Evolutionary conservation across 2,329 filamentous ascomycete genomes (phyloP), one percentile per base, ranked within the genome.

Genomic region (Trichoderma guizhouense): DNA sequence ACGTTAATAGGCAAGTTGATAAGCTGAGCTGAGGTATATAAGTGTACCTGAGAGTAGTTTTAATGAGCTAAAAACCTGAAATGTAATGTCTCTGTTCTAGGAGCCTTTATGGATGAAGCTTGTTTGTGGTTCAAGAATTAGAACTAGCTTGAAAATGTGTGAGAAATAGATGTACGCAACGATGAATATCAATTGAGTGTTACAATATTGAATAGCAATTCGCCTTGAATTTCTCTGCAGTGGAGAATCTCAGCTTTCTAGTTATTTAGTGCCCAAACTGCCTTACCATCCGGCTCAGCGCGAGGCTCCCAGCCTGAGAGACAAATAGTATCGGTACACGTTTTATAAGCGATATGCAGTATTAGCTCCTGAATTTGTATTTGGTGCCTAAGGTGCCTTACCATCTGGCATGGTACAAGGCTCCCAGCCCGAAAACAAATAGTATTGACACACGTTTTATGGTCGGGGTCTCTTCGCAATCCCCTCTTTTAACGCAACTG

Each of bases 21-120:
- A 21, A 51, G n/a, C 9, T 12, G 0, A 21, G 43, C 7, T 1
- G 7, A 0, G 0, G 1, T n/a, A 43, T n/a, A 43, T 9, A 0
- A 1, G n/a, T 43, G 18, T 18, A 43, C 39, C 1, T 43, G 36
- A 15, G 2, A 36, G 5, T 15, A 0, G 34, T 2, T 36, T 15
- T 7, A 15, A 36, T 15, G 34, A 36, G 34, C 32, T 4, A 12
- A 12, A 4, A 43, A 1, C 39, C n/a, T 47, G 3, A 9, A 2
- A 1, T 8, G 15, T 39, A 47, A 9, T 9, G 9, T 21, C 18
- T 47, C 24, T 55, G 2, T 5, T 28, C 11, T 15, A 1, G 12
- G 7, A 3, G 24, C 1, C 11, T 55, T 6, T 2, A 7, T 28
- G 51, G 15, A 26, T 28, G 7, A 1, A 55, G 1, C 12, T 28